phyloP scores from a whole-genome alignment of 2,329 filamentous ascomycete genomes.

The Trichoderma breve region DNA sequence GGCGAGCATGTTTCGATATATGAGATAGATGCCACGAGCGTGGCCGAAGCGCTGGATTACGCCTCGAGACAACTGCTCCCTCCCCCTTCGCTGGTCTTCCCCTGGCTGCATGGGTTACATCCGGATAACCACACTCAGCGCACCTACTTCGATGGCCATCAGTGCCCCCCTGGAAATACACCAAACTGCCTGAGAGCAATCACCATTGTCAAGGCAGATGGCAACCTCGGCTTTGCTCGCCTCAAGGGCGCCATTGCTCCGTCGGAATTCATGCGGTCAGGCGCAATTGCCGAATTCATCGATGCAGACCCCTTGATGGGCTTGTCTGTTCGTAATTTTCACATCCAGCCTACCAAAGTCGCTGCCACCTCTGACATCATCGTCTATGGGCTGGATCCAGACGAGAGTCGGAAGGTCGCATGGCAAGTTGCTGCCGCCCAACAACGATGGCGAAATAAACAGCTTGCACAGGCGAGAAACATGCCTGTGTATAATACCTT shows the following conservation, averaged over 20 bases:
- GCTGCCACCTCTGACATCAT: conserved; percentile 89
- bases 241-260: conserved; percentile 85
- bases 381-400: conserved; percentile 76
- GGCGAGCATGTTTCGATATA: conserved; percentile 63
- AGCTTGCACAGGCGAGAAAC: conserved; percentile 53
- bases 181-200: conserved; percentile 72
- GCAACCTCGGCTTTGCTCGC: conserved; percentile 69
- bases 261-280: conserved; percentile 68
- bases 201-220: conserved; percentile 84
- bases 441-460: conserved; percentile 66
- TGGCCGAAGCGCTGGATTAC: conserved; percentile 73
- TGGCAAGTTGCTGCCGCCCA: conserved; percentile 76
- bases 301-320: conserved; percentile 85
- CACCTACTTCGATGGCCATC: conserved; percentile 80
- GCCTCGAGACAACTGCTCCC: conserved; percentile 77
- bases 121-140: conserved; percentile 85
- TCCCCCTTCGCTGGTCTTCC: conserved; percentile 82
- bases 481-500: conserved; percentile 81
- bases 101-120: conserved; percentile 93
- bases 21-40: conserved; percentile 64
- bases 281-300: conserved; percentile 60
- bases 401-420: conserved; percentile 59
- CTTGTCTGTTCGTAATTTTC: conserved; percentile 95
- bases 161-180: conserved; percentile 68
- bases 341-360: conserved; percentile 88